phyloP scores from a whole-genome alignment of 257 asterid species.

The Solanum sparsipilum region DNA sequence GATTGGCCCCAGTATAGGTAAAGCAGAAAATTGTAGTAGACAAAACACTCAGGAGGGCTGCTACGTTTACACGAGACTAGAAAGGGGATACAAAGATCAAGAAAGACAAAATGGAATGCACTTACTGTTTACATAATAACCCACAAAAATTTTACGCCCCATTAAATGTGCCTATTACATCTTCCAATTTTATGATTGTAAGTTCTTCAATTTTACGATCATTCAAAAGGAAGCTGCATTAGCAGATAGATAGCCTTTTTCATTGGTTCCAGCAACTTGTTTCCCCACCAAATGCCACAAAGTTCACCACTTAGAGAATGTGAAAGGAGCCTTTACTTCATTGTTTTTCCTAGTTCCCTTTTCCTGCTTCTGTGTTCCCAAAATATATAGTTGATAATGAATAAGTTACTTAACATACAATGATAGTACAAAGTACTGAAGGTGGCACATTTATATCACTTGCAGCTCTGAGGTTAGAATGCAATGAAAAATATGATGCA shows the following conservation, averaged over 20 bases:
- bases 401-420: not conserved
- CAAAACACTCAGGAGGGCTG: not conserved
- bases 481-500: not conserved
- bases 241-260: not conserved
- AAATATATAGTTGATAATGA: not conserved
- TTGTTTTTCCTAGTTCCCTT: not conserved
- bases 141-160: not conserved
- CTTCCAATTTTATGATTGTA: not conserved
- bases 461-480: not conserved
- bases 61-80: not conserved
- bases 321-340: not conserved
- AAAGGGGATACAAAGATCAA: not conserved
- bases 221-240: not conserved
- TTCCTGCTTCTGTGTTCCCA: not conserved
- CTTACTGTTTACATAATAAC: not conserved
- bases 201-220: not conserved
- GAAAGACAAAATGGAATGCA: not conserved
- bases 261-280: not conserved
- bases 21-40: not conserved
- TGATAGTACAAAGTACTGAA: not conserved
- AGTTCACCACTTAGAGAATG: not conserved
- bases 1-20: not conserved
- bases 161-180: not conserved
- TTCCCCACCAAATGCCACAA: not conserved
- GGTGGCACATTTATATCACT: not conserved